Conservation (phyloP, 768 basidiomycete species). For the Amylocystis lapponica region DNA sequence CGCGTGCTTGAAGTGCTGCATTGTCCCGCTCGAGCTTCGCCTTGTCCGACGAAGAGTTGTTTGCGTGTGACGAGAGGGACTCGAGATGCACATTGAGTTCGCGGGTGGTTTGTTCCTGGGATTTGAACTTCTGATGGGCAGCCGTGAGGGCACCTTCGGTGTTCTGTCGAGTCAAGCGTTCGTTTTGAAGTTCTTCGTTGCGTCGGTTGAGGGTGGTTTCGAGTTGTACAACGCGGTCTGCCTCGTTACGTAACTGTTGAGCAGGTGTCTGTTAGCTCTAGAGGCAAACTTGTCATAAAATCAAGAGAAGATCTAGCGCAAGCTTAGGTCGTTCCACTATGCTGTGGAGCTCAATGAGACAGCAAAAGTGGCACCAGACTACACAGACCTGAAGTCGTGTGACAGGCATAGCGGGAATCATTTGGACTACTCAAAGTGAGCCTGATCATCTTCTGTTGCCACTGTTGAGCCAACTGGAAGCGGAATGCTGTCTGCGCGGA, state of each 20-base stretch:
- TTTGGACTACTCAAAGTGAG: no score
- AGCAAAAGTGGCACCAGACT: no score
- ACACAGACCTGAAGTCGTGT: no score
- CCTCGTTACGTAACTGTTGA: slow-evolving; percentile 53
- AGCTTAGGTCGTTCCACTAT: background rate
- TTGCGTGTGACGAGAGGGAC: slow-evolving; percentile 46
- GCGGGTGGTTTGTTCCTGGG: slow-evolving; percentile 41
- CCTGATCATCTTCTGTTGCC: no score
- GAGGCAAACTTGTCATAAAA: slow-evolving; percentile 10
- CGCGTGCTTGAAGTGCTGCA: slow-evolving; percentile 44
- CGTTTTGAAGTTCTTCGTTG: slow-evolving; percentile 52
- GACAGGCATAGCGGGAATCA: no score
- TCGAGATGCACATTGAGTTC: slow-evolving; percentile 56
- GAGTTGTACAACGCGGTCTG: slow-evolving; percentile 47
- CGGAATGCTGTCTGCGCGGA: background rate
- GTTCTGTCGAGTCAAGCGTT: slow-evolving; percentile 49
- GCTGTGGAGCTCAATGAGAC: no score
- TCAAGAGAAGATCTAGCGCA: slow-evolving; percentile 1
- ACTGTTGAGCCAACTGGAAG: background rate
- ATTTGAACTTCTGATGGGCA: slow-evolving; percentile 46
- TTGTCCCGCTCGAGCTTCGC: slow-evolving; percentile 57
- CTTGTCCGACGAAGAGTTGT: slow-evolving; percentile 36
- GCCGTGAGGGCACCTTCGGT: slow-evolving; percentile 40
- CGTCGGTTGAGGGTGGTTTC: slow-evolving; percentile 45
- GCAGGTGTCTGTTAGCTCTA: background rate